Percentiles rank a stretch among this genome's conserved stretches.
Evolutionary conservation across 176 grass and related monocot genomes (phyloP).

Genomic region (Leersia perrieri): DNA sequence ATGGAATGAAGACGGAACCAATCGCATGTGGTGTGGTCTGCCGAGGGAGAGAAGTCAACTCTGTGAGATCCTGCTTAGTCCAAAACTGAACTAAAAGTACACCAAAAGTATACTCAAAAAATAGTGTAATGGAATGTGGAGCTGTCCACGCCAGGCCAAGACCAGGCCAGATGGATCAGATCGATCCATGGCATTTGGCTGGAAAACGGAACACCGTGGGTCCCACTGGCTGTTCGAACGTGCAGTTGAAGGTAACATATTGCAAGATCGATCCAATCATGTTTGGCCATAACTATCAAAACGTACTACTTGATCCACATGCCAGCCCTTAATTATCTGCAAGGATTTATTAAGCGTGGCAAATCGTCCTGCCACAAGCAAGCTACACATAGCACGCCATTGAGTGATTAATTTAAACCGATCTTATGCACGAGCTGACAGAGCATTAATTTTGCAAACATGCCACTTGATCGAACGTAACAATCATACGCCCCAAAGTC

Average conservation of each 20-base stretch:
- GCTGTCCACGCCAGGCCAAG: not conserved
- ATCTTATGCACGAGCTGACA: not conserved
- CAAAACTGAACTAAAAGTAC: not conserved
- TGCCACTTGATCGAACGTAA: not conserved
- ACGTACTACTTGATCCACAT: not conserved
- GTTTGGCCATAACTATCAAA: not conserved
- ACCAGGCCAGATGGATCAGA: not conserved
- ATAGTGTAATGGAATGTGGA: conserved; percentile 12
- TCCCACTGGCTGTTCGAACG: not conserved
- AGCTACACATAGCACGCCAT: not conserved
- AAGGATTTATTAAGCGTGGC: not conserved
- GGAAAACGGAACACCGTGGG: not conserved
- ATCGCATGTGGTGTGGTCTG: conserved; percentile 16
- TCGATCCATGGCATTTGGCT: not conserved
- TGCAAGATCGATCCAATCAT: not conserved
- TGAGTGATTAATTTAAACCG: not conserved
- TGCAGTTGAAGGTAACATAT: not conserved
- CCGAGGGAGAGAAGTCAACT: conserved; percentile 13
- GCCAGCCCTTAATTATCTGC: not conserved
- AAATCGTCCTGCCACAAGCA: not conserved
- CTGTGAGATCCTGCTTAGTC: not conserved
- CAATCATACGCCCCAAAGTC: not conserved
- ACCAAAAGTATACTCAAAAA: not conserved
- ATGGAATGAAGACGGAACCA: not conserved
- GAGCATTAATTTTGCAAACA: not conserved